phyloP scores from a whole-genome alignment of 2,329 filamentous ascomycete genomes.

The Spiromastix sp. region DNA sequence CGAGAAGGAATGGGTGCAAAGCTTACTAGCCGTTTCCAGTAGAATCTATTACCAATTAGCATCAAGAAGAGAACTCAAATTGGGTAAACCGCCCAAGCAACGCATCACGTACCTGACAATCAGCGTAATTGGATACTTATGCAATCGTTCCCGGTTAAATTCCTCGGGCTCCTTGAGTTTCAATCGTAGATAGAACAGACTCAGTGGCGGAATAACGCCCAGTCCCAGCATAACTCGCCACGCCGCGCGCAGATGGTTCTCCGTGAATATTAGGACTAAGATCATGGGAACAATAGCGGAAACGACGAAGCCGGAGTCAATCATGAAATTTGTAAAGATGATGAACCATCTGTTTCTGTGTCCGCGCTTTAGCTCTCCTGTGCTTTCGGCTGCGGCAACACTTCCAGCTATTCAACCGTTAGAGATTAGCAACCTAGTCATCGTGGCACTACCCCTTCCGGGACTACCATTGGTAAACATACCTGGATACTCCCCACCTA shows the following conservation, averaged over 20 bases:
- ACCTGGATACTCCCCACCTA: conserved; percentile 51
- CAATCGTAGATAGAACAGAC: conserved; percentile 60
- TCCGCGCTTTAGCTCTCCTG: conserved; percentile 68
- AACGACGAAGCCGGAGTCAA: conserved; percentile 74
- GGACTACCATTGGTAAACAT: no score
- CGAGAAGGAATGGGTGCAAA: background rate
- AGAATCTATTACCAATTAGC: conserved; percentile 52
- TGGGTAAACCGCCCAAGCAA: no score
- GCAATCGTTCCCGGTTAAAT: conserved; percentile 62
- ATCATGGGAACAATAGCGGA: conserved; percentile 67
- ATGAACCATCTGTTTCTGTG: conserved; percentile 87
- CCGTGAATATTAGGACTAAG: conserved; percentile 47
- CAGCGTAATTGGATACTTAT: conserved; percentile 42
- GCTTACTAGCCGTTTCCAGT: conserved; percentile 57
- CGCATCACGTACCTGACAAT: conserved; percentile 35
- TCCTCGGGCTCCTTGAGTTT: conserved; percentile 71
- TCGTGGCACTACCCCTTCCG: no score
- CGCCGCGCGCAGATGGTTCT: conserved; percentile 58
- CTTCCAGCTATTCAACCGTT: no score
- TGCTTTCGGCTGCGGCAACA: conserved; percentile 75
- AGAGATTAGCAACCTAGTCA: no score
- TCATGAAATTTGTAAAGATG: conserved; percentile 80
- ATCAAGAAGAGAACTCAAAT: conserved; percentile 39
- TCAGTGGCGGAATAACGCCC: conserved; percentile 65
- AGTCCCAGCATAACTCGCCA: conserved; percentile 77